Conservation (phyloP, 2,329 filamentous ascomycete genomes). For the Neonectria sp. region DNA sequence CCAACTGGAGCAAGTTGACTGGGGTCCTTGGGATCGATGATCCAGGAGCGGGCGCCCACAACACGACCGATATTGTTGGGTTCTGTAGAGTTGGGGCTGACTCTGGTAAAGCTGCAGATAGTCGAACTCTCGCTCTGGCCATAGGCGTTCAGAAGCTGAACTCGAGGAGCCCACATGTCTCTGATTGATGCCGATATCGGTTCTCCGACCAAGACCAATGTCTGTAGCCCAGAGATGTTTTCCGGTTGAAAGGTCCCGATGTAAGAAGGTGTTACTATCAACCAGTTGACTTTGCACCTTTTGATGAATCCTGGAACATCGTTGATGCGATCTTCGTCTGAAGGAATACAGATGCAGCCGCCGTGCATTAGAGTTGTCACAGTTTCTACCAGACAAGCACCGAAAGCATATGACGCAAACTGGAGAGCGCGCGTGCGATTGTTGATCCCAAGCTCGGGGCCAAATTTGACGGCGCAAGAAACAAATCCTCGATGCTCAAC, state of each 20-base stretch:
- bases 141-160: conserved; percentile 57
- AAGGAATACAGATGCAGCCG: conserved; percentile 39
- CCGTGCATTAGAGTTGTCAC: conserved; percentile 30
- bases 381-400: conserved; percentile 33
- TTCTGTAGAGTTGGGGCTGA: conserved; percentile 8
- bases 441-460: background rate
- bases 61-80: conserved; percentile 33
- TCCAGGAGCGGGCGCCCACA: conserved; percentile 30
- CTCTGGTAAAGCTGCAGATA: conserved; percentile 9
- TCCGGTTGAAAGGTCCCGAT: conserved; percentile 18
- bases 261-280: conserved; percentile 35
- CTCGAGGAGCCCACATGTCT: background rate
- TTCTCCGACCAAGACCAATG: conserved; percentile 14
- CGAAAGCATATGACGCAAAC: conserved; percentile 39
- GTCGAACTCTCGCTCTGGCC: conserved; percentile 49
- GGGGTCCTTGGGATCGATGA: conserved; percentile 28
- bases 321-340: conserved; percentile 41
- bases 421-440: conserved; percentile 29
- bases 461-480: conserved; percentile 4
- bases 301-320: conserved; percentile 35
- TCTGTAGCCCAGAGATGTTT: conserved; percentile 5
- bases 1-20: conserved; percentile 29
- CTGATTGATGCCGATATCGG: conserved; percentile 22
- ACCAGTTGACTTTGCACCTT: conserved; percentile 32
- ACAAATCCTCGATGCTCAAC: conserved; percentile 22